Conservation (phyloP, 2,329 filamentous ascomycete genomes). For the Grosmannia clavigera region DNA sequence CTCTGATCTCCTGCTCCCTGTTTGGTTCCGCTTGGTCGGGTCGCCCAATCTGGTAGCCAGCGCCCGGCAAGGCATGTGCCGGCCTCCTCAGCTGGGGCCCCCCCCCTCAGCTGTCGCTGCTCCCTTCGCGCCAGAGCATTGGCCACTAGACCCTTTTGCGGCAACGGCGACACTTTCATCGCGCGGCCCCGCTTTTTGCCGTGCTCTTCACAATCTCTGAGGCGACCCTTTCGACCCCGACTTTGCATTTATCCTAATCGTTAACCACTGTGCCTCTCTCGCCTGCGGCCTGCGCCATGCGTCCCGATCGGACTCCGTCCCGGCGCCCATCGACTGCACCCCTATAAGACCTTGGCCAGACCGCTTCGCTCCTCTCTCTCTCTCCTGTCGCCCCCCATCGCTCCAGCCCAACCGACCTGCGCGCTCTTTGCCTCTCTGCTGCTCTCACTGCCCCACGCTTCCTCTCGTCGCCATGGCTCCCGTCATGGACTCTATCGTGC, state of each 20-base stretch:
- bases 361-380: neutral
- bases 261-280: neutral
- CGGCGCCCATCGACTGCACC: neutral
- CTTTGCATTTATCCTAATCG: neutral
- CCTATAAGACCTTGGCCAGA: neutral
- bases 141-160: neutral
- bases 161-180: neutral
- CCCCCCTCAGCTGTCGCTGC: neutral
- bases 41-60: neutral
- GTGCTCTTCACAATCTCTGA: neutral
- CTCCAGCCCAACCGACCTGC: neutral
- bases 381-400: neutral
- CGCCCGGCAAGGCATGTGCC: no score
- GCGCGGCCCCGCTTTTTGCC: slow-evolving; percentile 1
- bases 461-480: neutral
- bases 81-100: neutral
- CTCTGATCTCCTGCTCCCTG: no score
- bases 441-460: neutral
- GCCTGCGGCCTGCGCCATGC: neutral
- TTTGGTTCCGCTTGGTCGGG: neutral
- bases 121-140: neutral
- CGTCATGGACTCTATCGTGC: slow-evolving; percentile 2
- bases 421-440: neutral
- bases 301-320: neutral
- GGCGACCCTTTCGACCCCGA: neutral